A percentile compares a stretch with the other conserved stretches of the same genome.
These are phyloP conservation scores for Mucor velutinosus DNA, from an alignment of 371 early-diverging fungal genomes.

Conservation along the genomic window DNA sequence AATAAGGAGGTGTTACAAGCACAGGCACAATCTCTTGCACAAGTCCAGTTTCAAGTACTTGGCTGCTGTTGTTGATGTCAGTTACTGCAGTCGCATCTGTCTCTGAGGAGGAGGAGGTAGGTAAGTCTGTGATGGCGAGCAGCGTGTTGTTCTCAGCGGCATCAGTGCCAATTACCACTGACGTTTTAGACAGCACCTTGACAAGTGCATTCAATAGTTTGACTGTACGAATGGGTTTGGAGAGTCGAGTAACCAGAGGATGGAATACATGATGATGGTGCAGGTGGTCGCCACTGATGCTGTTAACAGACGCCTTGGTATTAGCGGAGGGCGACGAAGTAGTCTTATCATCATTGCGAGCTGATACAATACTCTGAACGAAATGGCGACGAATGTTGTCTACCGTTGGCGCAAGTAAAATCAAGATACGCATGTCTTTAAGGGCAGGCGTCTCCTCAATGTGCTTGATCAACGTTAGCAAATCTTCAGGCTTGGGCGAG, in stretches of 20 bases:
- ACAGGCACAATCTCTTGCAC: neutral
- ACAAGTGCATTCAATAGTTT: slow-evolving; percentile 44
- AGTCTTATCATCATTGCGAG: neutral
- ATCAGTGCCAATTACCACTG: neutral
- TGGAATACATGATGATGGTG: slow-evolving; percentile 25
- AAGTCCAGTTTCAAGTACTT: neutral
- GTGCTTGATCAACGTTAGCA: slow-evolving; percentile 13
- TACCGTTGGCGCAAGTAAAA: slow-evolving; percentile 36
- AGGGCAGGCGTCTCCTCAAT: slow-evolving; percentile 22
- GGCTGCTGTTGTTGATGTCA: neutral
- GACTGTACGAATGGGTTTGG: slow-evolving; percentile 56
- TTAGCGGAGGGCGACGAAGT: neutral
- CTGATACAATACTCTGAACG: slow-evolving; percentile 1
- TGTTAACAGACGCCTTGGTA: neutral
- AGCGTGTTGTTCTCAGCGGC: neutral
- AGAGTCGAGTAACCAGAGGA: slow-evolving; percentile 44
- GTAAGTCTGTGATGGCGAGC: neutral
- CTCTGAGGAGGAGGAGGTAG: neutral
- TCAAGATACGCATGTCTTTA: slow-evolving; percentile 27
- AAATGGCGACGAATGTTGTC: slow-evolving; percentile 35
- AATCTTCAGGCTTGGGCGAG: slow-evolving; percentile 26
- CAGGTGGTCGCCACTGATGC: neutral
- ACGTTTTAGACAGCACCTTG: slow-evolving; percentile 1
- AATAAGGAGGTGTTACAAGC: slow-evolving; percentile 6
- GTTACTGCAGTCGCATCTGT: neutral